Evolutionary conservation across 441 rosid genomes (phyloP), one percentile per base, ranked within the genome.

Genomic region (Raphanus hybrid): DNA sequence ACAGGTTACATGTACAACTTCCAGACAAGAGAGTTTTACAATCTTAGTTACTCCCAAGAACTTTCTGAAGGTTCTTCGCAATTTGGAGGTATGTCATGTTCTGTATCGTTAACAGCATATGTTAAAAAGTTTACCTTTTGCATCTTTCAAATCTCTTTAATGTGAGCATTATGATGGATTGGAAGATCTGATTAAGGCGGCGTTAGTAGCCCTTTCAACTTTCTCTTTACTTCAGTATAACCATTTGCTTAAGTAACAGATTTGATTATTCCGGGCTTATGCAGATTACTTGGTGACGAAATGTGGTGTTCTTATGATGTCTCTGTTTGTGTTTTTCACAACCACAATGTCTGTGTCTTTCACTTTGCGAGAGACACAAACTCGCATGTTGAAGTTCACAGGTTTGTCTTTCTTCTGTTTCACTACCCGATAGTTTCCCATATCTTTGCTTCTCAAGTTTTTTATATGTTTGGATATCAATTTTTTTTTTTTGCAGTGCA

Each of bases 281-380:
- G 86, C 88, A 96, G 99, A 96, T 77, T 96, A 96, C 85, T 89
- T 96, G 76, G 99, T 96, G 81, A 92, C 87, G n/a, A 96, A 96
- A 82, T 96, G 97, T 80, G 98, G 98, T 9, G 99, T 93, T 80
- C 98, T 96, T 76, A 91, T 93, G 98, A 93, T 96, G 99, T 93
- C 99, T 15, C 87, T 96, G 71, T 93, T 96, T 69, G 97, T 96
- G 60, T 96, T 96, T 83, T 93, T 96, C 80, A 96, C 99, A 7
- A 96, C 99, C 55, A 96, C 99, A 57, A 93, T 96, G 98, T 96
- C 98, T 20, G 99, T 96, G 43, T 96, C 99, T 29, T 96, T 96
- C 83, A 96, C 99, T 52, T 74, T 96, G 86, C 87, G 98, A 85
- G 99, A 96, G 87, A 96, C 98, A 2, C 99, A 96, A 84, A 89